Base-by-base conservation (phyloP, 371 early-diverging fungal genomes). In the Spraguea lophii region DNA sequence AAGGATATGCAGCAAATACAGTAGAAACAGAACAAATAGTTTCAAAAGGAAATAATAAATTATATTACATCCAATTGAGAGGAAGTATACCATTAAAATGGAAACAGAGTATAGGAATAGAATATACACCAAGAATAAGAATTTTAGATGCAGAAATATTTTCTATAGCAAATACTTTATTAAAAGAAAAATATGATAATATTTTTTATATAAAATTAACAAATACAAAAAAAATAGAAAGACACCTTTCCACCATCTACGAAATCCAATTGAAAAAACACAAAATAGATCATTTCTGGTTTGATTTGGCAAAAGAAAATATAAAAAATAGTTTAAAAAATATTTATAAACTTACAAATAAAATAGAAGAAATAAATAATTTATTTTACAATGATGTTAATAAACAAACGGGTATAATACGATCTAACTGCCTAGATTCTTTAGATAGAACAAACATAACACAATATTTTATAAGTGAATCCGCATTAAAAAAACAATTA, bases 391-490 rank as follows among this genome's bases (percentile, higher is more conserved):
- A 45, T 20, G 51, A 56, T 21, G 69, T 13, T 32, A 30, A 73
- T 30, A 61, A 52, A 26, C 92, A 95, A 56, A 68, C 68, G 1
- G 81, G 83, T 1, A 80, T 91, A 9, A 72, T 88, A 6, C 80
- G 99, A 48, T 83, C 90, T 6, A 98, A 98, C 67, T 98, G 99
- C 66, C 90, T 98, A 79, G 99, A 98, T 72, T 97, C 92, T 59
- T 72, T 97, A 42, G 99, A 98, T 70, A 77, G 98, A 59, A 97
- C 98, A 24, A 97, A 97, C 58, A 88, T 94, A 3, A 85, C 90
- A 1, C 95, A 97, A 63, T 80, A 80, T 21, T 80, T 91, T 17
- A 83, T 93, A 68, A 90, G 88, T 15, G 87, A 87, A 66, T 30
- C 48, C 16, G 24, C 49, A 7, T 79, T 83, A 41, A 88, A 85